These are phyloP conservation scores for Botrytis porri DNA, from an alignment of 2,329 filamentous ascomycete species.

Conservation along the genomic window DNA sequence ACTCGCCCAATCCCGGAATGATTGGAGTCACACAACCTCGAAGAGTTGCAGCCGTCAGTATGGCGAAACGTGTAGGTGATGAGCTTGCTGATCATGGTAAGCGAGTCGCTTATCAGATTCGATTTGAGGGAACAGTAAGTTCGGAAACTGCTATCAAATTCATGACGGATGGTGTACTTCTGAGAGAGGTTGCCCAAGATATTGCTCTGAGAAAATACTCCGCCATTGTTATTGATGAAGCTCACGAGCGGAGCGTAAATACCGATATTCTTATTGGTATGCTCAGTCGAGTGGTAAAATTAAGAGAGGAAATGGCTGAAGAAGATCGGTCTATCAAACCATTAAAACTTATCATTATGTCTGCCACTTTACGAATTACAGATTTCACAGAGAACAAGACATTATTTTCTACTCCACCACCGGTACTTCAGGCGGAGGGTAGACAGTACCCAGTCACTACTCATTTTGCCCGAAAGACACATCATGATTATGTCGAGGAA, in stretches of 20 bases:
- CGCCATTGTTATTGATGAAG: constrained; percentile 91
- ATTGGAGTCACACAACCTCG: constrained; percentile 94
- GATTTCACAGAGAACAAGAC: constrained; percentile 83
- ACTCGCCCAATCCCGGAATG: constrained; percentile 81
- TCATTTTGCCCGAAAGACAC: constrained; percentile 82
- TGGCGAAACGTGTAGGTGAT: constrained; percentile 86
- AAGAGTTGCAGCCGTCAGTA: constrained; percentile 92
- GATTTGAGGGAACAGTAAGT: constrained; percentile 82
- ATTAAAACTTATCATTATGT: constrained; percentile 96
- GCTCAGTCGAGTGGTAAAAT: constrained; percentile 85
- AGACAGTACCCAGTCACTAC: constrained; percentile 86
- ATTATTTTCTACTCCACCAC: constrained; percentile 75
- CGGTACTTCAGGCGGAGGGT: constrained; percentile 85
- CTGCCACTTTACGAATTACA: constrained; percentile 84
- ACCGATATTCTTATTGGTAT: constrained; percentile 98
- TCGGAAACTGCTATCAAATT: constrained; percentile 90
- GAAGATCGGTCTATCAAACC: constrained; percentile 72
- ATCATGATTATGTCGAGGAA: constrained; percentile 86
- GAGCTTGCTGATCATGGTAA: constrained; percentile 78
- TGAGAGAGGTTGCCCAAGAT: constrained; percentile 88
- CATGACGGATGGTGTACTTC: constrained; percentile 95
- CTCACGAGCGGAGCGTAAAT: constrained; percentile 94
- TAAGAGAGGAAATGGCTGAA: constrained; percentile 70
- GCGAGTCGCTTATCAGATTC: constrained; percentile 86
- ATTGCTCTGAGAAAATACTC: constrained; percentile 88